Evolutionary conservation across 331 rosid species (phyloP).

Genomic region (Pyrus hybrid): DNA sequence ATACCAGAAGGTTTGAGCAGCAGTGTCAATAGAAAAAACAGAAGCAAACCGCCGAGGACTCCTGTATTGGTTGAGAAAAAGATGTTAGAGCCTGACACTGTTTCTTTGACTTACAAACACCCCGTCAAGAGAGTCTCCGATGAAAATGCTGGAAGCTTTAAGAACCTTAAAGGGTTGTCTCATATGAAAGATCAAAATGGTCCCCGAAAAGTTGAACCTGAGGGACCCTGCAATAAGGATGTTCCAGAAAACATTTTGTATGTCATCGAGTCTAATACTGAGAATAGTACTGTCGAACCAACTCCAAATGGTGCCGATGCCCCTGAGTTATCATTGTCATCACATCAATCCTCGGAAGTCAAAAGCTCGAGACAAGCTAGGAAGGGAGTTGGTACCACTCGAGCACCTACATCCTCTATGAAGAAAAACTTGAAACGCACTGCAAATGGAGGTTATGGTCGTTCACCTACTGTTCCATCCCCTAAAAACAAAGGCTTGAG

Average conservation of each 20-base stretch:
- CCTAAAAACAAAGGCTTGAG: slow-evolving; percentile 24
- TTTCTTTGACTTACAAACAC: slow-evolving; percentile 27
- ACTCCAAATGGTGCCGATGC: slow-evolving; percentile 15
- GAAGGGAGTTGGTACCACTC: slow-evolving; percentile 18
- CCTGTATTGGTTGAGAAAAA: slow-evolving; percentile 28
- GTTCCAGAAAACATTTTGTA: slow-evolving; percentile 33
- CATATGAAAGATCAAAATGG: slow-evolving; percentile 17
- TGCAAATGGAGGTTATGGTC: slow-evolving; percentile 12
- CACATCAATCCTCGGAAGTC: slow-evolving; percentile 13
- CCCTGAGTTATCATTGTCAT: slow-evolving; percentile 14
- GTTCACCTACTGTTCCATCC: slow-evolving; percentile 4
- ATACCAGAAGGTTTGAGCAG: slow-evolving; percentile 23
- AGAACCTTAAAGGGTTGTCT: slow-evolving; percentile 19
- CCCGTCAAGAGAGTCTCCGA: slow-evolving; percentile 25
- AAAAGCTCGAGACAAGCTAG: slow-evolving; percentile 24
- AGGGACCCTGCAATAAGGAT: slow-evolving; percentile 20
- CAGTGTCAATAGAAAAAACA: slow-evolving; percentile 21
- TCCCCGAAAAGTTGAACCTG: slow-evolving; percentile 17
- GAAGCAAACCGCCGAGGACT: slow-evolving; percentile 22
- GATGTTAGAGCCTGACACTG: slow-evolving; percentile 18
- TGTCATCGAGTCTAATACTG: slow-evolving; percentile 36
- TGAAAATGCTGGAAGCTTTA: slow-evolving; percentile 12
- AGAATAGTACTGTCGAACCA: slow-evolving; percentile 23
- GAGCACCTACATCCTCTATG: slow-evolving; percentile 21
- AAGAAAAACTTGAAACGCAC: slow-evolving; percentile 21